Base-by-base conservation (phyloP, 192 early-diverging fungal genomes). In the Entrophospora sp. region DNA sequence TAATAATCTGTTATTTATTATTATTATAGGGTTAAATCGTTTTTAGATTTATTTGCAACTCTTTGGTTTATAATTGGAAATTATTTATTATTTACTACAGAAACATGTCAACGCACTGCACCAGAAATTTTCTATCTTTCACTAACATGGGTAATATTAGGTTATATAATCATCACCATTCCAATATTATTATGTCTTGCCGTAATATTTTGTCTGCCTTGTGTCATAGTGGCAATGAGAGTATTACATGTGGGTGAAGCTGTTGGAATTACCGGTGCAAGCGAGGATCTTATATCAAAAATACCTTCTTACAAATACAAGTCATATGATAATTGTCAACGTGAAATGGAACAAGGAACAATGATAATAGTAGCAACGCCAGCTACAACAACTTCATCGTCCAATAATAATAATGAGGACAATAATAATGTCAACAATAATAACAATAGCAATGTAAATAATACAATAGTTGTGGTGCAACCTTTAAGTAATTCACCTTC, bases 61-160 rank as follows among this genome's bases (percentile, higher is more conserved):
- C 71, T 85, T 14, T 76, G 85, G 77, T 90, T 87, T 61, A 70
- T 90, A 44, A 64, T 81, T 49, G 88, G 85, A 66, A 91, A 90
- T 68, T 85, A 84, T 68, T 82, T 84, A 61, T 61, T 87, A 32
- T 89, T 90, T 67, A 71, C 72, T 24, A 74, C 73, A 46, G 49
- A 61, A 9, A 59, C 49, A 6, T 87, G 82, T 64, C 68, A 68
- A 24, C 2, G 49, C 0, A 70, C 68, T 40, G 84, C 87, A 35
- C 84, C 84, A 3, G 66, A 69, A 36, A 68, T 90, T 9, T 88
- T 85, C 61, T 83, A 84, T 37, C 66, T 78, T 1, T 76, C 83
- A 9, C 69, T 90, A 16, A 71, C 80, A 44, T 86, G 85, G 78
- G 78, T 90, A 40, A 61, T 84, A 4, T 55, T 88, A 16, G 87